Evolutionary conservation across 805 yeast species (phyloP), one percentile per base, ranked within the genome.

Genomic region (Teunomyces panamensis): DNA sequence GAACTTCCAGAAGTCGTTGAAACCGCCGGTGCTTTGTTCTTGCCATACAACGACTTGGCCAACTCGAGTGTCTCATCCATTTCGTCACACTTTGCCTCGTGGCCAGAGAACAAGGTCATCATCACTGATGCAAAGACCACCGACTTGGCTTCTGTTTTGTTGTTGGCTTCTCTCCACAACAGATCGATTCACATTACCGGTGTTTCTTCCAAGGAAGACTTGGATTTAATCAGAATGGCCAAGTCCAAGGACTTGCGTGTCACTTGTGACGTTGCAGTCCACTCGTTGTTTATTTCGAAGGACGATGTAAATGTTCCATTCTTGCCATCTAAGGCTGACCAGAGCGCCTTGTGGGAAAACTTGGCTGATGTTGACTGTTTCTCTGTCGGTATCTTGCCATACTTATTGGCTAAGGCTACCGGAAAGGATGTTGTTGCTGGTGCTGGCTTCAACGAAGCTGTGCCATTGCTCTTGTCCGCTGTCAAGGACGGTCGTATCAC

Each of bases 61-160:
- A 77, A 78, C 59, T 76, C 80, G 58, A 85, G 84, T 60, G 87
- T 91, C 39, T 77, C 91, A n/a, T 77, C 86, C 30, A 85, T 89
- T 39, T 81, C 96, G 26, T 77, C 85, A 28, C 95, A 88, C 58
- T 83, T 90, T 59, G 82, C 84, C 53, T 72, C 81, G 30, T 91
- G 97, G 97, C 96, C 96, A 45, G 75, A 77, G 44, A 69, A 69
- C 59, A 90, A 89, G 73, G 92, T 94, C 50, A 85, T 92, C 51
- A 78, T 91, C 54, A 89, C 97, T 36, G 97, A 92, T 69, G 97
- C 98, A 43, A 84, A 81, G 65, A 84, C 92, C 24, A 87, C 97
- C 34, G 92, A 89, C 60, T 76, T 92, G 61, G 98, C 98, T n/a
- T 87, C 96, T 3, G 85, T 91, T 39, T 74, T 92, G 64, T 78